Base-by-base conservation (phyloP, 441 rosid genomes). In the Adansonia gregorii region DNA sequence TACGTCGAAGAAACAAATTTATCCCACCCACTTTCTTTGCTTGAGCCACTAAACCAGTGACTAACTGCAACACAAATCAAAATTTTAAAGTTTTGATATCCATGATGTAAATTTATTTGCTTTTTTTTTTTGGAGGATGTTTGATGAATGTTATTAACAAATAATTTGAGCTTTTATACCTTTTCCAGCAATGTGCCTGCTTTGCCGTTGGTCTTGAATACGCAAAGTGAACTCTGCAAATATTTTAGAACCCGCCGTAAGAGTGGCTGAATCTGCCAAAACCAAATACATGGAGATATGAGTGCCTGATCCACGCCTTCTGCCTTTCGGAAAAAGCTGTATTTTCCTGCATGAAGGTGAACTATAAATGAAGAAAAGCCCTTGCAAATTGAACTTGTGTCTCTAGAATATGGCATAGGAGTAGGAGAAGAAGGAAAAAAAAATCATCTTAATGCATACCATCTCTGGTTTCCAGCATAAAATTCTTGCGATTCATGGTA, bases 241-340 rank as follows among this genome's bases (percentile, higher is more conserved):
- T 72, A 88, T 60, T 78, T 78, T 85, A 35, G 81, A 74, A 58
- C 45, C 65, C n/a, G 83, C 69, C 63, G 79, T 35, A 11, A 85
- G 58, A 43, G 67, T 55, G 17, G 54, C 61, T 3, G 81, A 12
- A 27, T 82, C 84, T 20, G 76, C 90, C 76, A 84, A 12, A 31
- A 63, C 78, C 76, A 88, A 61, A 76, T 84, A 88, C 7, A 88
- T 31, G 15, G 92, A 86, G n/a, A 88, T 3, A 67, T 66, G 82
- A 70, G 6, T 76, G 27, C 80, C 78, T 0, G 56, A 27, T 80
- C 88, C 87, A 22, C 10, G 45, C 46, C 72, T 80, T 68, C 79
- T 82, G 67, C 91, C 89, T 46, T 51, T 61, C 0, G 88, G 89
- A 82, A 78, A 79, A 55, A 88, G 69, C 67, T 74, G 67, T 58